Percentiles rank a stretch among this genome's conserved stretches.
These are phyloP conservation scores for Zygnema cylindricum DNA, from an alignment of 139 green algal genomes.

Conservation along the genomic window DNA sequence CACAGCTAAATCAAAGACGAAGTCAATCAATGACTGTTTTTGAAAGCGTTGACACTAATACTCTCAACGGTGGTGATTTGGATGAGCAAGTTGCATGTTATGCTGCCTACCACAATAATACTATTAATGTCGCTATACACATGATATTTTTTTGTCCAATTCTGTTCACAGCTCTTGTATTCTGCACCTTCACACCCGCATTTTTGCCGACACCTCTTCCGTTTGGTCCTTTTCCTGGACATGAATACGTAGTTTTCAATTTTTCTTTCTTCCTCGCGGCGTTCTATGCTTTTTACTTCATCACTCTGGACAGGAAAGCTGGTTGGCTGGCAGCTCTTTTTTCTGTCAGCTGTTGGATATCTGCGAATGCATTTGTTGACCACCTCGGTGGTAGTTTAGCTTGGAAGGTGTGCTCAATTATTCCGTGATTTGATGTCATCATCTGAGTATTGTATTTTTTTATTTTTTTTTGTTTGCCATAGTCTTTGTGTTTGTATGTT, in stretches of 20 bases:
- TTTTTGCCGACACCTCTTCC: slow-evolving; percentile 20
- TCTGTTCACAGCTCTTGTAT: slow-evolving; percentile 56
- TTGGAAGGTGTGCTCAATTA: slow-evolving; percentile 56
- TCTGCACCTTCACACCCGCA: slow-evolving; percentile 36
- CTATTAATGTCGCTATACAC: slow-evolving; percentile 55
- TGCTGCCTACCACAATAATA: slow-evolving; percentile 37
- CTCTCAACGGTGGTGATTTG: no score
- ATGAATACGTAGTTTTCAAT: slow-evolving; percentile 37
- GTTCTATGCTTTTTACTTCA: slow-evolving; percentile 52
- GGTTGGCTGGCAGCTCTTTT: slow-evolving; percentile 36
- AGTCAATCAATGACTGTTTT: no score
- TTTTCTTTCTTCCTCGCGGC: slow-evolving; percentile 29
- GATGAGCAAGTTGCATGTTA: slow-evolving; percentile 58
- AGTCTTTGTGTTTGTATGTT: no score
- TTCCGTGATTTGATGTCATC: no score
- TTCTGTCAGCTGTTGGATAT: slow-evolving; percentile 34
- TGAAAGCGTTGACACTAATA: no score
- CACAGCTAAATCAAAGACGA: no score
- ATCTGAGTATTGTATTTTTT: no score
- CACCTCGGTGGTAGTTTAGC: slow-evolving; percentile 22
- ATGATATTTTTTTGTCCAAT: slow-evolving; percentile 61
- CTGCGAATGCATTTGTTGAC: slow-evolving; percentile 31
- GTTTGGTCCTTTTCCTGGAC: slow-evolving; percentile 6
- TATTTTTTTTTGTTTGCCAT: no score
- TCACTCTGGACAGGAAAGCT: slow-evolving; percentile 39